These are phyloP conservation scores for Lasiodiplodia hormozganensis DNA, from an alignment of 2,329 filamentous ascomycete genomes.

Conservation along the genomic window DNA sequence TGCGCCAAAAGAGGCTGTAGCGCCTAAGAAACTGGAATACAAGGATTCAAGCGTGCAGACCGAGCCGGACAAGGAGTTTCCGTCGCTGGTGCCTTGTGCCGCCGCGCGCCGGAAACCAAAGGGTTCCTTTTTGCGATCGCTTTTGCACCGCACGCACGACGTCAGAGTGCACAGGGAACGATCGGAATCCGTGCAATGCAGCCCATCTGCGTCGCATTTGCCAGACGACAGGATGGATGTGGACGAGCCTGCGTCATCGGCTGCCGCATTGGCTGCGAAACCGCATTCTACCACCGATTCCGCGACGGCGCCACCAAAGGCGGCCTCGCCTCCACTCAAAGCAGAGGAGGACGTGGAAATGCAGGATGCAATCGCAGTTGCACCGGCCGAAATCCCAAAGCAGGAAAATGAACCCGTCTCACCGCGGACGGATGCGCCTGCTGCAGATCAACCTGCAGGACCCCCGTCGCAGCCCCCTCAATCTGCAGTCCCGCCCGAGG, in stretches of 20 bases:
- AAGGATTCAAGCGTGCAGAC: conserved; percentile 45
- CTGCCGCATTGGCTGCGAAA: conserved; percentile 2
- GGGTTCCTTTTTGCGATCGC: conserved; percentile 45
- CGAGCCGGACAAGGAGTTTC: conserved; percentile 50
- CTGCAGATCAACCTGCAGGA: conserved; percentile 35
- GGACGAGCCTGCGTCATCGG: conserved; percentile 10
- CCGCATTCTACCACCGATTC: conserved; percentile 36
- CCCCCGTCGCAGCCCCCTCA: conserved; percentile 36
- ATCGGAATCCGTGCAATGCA: conserved; percentile 43
- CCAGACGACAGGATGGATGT: conserved; percentile 26
- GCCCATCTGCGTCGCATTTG: background rate
- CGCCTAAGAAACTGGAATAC: conserved; percentile 43
- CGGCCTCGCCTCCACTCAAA: conserved; percentile 26
- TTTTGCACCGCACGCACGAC: conserved; percentile 47
- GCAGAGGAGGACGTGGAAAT: conserved; percentile 53
- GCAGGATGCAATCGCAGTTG: conserved; percentile 48
- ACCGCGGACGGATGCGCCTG: conserved; percentile 31
- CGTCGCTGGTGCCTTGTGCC: conserved; percentile 40
- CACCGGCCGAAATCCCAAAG: background rate
- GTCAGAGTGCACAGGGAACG: conserved; percentile 47
- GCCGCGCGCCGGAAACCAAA: conserved; percentile 36
- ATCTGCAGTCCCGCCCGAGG: conserved; percentile 41
- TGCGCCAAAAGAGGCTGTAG: conserved; percentile 44
- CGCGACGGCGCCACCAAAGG: conserved; percentile 29
- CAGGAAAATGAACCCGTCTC: conserved; percentile 19